Evolutionary conservation across 2,329 filamentous ascomycete species (phyloP).

Genomic region (Aspergillus uvarum): DNA sequence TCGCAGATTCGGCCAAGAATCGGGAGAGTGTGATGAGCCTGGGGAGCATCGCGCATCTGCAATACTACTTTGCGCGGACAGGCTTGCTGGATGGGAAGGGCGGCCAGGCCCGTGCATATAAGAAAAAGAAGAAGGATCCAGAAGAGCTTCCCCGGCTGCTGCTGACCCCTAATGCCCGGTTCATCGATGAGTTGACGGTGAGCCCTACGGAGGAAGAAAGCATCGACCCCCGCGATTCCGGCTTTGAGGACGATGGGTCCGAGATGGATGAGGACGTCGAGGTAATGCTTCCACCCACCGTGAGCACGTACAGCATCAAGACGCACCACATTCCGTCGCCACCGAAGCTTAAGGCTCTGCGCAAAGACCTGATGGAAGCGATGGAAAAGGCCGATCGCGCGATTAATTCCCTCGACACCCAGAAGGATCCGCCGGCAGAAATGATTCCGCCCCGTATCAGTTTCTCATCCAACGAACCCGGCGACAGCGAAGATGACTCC

Average conservation of each 20-base stretch:
- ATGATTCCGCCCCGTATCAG: slow-evolving; percentile 32
- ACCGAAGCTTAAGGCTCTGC: slow-evolving; percentile 77
- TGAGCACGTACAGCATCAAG: slow-evolving; percentile 89
- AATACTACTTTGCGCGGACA: slow-evolving; percentile 97
- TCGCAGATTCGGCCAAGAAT: slow-evolving; percentile 84
- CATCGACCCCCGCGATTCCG: slow-evolving; percentile 37
- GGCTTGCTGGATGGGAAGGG: slow-evolving; percentile 92
- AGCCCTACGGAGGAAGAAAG: slow-evolving; percentile 50
- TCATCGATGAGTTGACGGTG: slow-evolving; percentile 48
- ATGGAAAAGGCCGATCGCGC: slow-evolving; percentile 69
- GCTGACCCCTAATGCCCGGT: slow-evolving; percentile 40
- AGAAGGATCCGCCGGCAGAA: slow-evolving; percentile 30
- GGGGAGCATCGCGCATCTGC: slow-evolving; percentile 93
- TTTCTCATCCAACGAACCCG: slow-evolving; percentile 31
- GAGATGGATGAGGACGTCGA: slow-evolving; percentile 63
- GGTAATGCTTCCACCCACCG: slow-evolving; percentile 90
- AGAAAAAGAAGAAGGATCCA: slow-evolving; percentile 47
- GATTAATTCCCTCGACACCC: slow-evolving; percentile 51
- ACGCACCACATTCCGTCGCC: slow-evolving; percentile 79
- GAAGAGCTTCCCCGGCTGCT: slow-evolving; percentile 44
- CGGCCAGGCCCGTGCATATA: slow-evolving; percentile 73
- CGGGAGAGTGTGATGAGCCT: slow-evolving; percentile 94
- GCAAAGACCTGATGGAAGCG: slow-evolving; percentile 65
- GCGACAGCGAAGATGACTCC: slow-evolving; percentile 47
- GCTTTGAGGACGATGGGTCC: slow-evolving; percentile 48